Conservation (phyloP, 495 filamentous ascomycete species). For the Penicillium tannophilum region DNA sequence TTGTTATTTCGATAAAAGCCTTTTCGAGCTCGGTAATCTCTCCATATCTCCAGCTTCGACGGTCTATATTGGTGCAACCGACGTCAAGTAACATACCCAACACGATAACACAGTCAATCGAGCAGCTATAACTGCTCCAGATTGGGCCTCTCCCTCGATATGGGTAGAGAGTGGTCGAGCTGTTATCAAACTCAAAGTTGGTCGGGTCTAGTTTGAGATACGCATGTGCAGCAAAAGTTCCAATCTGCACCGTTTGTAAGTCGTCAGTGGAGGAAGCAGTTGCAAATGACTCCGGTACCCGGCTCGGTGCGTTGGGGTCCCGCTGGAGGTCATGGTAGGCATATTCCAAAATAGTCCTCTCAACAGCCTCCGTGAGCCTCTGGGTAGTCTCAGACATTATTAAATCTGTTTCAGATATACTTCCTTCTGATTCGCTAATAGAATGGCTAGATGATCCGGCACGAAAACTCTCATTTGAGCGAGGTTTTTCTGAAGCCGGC, state of each 20-base stretch:
- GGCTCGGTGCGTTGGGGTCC: slow-evolving; percentile 23
- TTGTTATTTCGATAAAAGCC: slow-evolving; percentile 37
- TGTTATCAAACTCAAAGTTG: slow-evolving; percentile 11
- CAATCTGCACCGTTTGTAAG: slow-evolving; percentile 22
- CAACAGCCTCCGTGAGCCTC: slow-evolving; percentile 26
- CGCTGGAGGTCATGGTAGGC: slow-evolving; percentile 36
- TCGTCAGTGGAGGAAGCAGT: slow-evolving; percentile 19
- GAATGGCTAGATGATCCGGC: too few species aligned
- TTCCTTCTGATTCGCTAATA: too few species aligned
- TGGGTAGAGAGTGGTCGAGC: slow-evolving; percentile 9
- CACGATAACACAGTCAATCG: slow-evolving; percentile 38
- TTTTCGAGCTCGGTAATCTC: slow-evolving; percentile 25
- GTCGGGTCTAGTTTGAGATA: slow-evolving; percentile 20
- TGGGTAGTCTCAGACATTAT: not conserved
- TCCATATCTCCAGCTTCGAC: slow-evolving; percentile 14
- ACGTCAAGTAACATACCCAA: slow-evolving; percentile 38
- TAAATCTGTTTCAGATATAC: too few species aligned
- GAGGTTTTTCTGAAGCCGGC: too few species aligned
- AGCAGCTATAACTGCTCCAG: slow-evolving; percentile 24
- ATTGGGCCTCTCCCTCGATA: slow-evolving; percentile 39
- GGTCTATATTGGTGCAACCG: slow-evolving; percentile 42
- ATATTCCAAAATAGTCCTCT: slow-evolving; percentile 30
- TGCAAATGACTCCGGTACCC: slow-evolving; percentile 9
- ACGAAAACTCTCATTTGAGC: too few species aligned
- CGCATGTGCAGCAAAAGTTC: slow-evolving; percentile 14